Percentiles rank a stretch among this genome's conserved stretches.
Conservation (phyloP, 1,284 basidiomycete genomes). For the Cryptococcus sp. region DNA sequence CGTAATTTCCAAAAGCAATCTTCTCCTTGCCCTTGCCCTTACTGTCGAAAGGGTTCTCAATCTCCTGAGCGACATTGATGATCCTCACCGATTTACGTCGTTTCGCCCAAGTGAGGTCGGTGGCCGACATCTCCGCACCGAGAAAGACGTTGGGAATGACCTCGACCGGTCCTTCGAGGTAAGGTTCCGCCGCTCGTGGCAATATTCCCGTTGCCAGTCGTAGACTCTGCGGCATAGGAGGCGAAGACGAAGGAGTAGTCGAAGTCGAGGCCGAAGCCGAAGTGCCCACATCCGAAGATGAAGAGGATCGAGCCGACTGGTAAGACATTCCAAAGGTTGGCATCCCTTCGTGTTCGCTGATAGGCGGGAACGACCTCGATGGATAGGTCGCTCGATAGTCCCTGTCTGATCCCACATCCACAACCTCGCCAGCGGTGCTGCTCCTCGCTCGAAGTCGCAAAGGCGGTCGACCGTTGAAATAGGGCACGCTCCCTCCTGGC, state of each 20-base stretch:
- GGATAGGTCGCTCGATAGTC: conserved; percentile 16
- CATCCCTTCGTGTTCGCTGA: conserved; percentile 17
- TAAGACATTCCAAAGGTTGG: conserved; percentile 1
- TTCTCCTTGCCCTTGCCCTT: conserved; percentile 18
- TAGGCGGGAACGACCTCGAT: conserved; percentile 17
- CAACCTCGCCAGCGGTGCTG: conserved; percentile 16
- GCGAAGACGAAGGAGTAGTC: conserved; percentile 23
- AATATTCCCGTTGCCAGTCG: neutral
- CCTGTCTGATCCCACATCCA: conserved; percentile 3
- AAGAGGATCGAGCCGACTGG: conserved; percentile 6
- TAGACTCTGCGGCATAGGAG: conserved; percentile 11
- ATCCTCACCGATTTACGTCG: conserved; percentile 41
- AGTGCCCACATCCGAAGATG: conserved; percentile 5
- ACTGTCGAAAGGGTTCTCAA: conserved; percentile 60
- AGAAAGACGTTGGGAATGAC: conserved; percentile 86
- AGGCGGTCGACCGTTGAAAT: conserved; percentile 12
- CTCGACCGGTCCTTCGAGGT: conserved; percentile 78
- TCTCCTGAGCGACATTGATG: conserved; percentile 93
- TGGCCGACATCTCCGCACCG: conserved; percentile 88
- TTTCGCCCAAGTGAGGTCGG: conserved; percentile 36
- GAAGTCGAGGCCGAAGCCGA: conserved; percentile 12
- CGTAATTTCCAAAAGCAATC: conserved; percentile 18
- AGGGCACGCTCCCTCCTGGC: conserved; percentile 17
- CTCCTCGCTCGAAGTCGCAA: conserved; percentile 26
- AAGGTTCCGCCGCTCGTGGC: conserved; percentile 52